Conservation (phyloP, 768 basidiomycete species). For the Clathrus columnatus region DNA sequence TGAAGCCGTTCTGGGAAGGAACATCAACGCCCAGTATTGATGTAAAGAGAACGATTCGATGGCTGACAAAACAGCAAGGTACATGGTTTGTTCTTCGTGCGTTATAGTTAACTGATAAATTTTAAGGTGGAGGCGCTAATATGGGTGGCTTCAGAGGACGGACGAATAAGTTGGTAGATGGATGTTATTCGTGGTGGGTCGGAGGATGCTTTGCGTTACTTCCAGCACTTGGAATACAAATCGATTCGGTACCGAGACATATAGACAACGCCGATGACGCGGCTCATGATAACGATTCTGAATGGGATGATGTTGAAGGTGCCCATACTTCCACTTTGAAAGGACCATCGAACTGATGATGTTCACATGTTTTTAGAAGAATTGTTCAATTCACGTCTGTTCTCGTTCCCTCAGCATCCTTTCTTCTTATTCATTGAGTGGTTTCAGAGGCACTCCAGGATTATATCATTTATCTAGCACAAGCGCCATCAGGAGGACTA, state of each 20-base stretch:
- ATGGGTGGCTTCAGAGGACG: conserved; percentile 89
- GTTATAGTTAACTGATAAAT: neutral
- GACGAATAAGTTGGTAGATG: conserved; percentile 98
- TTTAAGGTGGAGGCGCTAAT: conserved; percentile 56
- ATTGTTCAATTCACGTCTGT: conserved; percentile 39
- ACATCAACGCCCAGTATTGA: neutral
- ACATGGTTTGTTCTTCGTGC: neutral
- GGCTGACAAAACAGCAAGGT: conserved; percentile 13
- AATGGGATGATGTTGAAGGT: conserved; percentile 74
- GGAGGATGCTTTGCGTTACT: conserved; percentile 79
- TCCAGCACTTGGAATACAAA: conserved; percentile 43
- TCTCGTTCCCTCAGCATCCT: neutral
- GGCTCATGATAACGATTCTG: conserved; percentile 26
- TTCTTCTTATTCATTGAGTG: neutral
- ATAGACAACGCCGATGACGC: conserved; percentile 25
- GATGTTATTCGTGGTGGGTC: conserved; percentile 99
- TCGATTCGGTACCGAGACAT: neutral
- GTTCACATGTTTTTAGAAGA: conserved; percentile 29
- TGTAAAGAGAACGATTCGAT: conserved; percentile 10
- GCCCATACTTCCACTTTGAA: conserved; percentile 13
- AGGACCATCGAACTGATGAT: neutral
- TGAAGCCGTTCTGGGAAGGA: conserved; percentile 41
- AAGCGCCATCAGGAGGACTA: conserved; percentile 77
- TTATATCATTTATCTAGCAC: conserved; percentile 80
- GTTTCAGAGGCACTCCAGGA: conserved; percentile 60